Evolutionary conservation across 768 basidiomycete species (phyloP).

Genomic region (Pleurotus eryngii): DNA sequence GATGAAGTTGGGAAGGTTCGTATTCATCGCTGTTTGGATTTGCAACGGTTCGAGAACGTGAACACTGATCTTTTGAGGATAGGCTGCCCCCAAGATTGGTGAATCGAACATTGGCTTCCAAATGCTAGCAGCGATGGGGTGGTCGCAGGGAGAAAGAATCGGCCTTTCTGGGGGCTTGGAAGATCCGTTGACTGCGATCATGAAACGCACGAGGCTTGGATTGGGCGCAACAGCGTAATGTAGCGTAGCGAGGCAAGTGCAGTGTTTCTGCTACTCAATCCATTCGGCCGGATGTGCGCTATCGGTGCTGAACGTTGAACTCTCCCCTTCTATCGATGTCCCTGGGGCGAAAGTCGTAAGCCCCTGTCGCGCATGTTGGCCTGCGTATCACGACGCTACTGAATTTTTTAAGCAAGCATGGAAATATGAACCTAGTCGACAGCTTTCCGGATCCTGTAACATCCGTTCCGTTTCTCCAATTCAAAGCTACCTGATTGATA

Average conservation of each 20-base stretch:
- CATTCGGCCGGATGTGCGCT: too few species aligned
- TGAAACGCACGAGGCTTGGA: conserved; percentile 84
- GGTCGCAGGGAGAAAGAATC: conserved; percentile 79
- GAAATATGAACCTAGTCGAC: too few species aligned
- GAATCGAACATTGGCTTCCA: conserved; percentile 81
- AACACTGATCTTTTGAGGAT: not conserved
- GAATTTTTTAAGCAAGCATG: too few species aligned
- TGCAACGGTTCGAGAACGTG: not conserved
- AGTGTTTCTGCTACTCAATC: too few species aligned
- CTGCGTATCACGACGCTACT: too few species aligned
- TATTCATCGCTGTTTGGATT: conserved; percentile 5
- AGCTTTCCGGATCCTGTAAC: too few species aligned
- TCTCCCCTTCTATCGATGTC: too few species aligned
- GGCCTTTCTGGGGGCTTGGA: conserved; percentile 64
- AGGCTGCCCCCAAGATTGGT: conserved; percentile 82
- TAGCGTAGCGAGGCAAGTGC: not conserved
- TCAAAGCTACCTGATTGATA: too few species aligned
- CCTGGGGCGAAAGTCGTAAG: too few species aligned
- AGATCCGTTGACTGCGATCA: conserved; percentile 74
- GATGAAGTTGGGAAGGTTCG: conserved; percentile 82
- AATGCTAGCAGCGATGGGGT: conserved; percentile 89
- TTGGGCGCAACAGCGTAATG: conserved; percentile 56
- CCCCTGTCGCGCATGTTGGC: too few species aligned
- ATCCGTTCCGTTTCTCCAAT: too few species aligned
- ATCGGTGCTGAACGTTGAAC: too few species aligned